Percentiles rank a stretch among this genome's conserved stretches.
Conservation (phyloP, 176 grass and related monocot species). For the Oryza coarctata region DNA sequence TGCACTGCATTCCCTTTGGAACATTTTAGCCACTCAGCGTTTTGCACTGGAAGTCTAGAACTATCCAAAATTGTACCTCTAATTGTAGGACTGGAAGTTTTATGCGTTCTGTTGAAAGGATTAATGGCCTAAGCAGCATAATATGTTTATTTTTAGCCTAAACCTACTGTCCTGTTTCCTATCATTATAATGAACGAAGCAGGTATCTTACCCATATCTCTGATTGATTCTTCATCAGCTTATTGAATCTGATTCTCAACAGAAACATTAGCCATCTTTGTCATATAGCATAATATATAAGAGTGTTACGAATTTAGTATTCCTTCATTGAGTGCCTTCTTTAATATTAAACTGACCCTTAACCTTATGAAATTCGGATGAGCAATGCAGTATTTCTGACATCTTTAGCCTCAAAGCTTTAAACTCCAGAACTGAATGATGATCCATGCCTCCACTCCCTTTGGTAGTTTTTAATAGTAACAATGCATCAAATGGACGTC, state of each 20-base stretch:
- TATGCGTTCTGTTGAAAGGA: background rate
- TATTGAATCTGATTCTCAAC: background rate
- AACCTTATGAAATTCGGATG: background rate
- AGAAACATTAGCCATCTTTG: background rate
- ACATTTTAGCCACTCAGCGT: background rate
- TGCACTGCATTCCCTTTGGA: background rate
- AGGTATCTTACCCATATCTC: background rate
- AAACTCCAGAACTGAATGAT: background rate
- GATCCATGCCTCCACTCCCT: background rate
- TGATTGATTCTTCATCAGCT: background rate
- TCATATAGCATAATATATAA: background rate
- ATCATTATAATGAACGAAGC: background rate
- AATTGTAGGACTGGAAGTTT: background rate
- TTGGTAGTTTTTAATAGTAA: background rate
- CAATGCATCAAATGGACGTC: background rate
- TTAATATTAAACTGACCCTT: background rate
- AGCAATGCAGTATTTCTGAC: background rate
- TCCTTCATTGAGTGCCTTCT: background rate
- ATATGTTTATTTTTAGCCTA: background rate
- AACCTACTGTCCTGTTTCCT: too few relatives aligned
- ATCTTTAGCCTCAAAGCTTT: background rate
- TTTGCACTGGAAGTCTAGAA: background rate
- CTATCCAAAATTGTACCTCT: background rate
- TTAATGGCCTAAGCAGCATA: background rate
- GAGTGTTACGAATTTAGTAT: background rate